Evolutionary conservation across 257 asterid species (phyloP).

Genomic region (Gentiana macrophylla): DNA sequence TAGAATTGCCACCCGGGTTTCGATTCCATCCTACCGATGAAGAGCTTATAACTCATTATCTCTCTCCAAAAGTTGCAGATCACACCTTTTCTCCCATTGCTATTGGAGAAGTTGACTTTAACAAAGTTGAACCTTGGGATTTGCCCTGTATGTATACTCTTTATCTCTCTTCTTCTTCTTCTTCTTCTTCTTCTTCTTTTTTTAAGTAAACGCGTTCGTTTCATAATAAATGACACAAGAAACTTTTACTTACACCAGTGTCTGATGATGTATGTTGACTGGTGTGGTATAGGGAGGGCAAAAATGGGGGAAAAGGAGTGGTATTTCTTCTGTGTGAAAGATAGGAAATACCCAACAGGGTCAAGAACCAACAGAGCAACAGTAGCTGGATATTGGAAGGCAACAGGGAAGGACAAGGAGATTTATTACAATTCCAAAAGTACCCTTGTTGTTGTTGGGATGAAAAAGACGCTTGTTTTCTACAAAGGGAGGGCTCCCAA

Average conservation of each 20-base stretch:
- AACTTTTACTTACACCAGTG: too few relatives aligned
- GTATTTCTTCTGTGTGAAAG: slow-evolving; percentile 77
- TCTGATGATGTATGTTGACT: background rate
- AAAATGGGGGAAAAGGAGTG: slow-evolving; percentile 77
- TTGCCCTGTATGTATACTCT: slow-evolving; percentile 53
- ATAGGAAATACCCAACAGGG: slow-evolving; percentile 78
- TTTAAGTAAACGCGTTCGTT: too few relatives aligned
- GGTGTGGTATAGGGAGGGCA: slow-evolving; percentile 43
- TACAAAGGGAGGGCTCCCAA: slow-evolving; percentile 80
- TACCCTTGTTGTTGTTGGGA: slow-evolving; percentile 38
- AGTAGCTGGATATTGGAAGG: slow-evolving; percentile 82
- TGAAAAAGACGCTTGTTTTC: slow-evolving; percentile 81
- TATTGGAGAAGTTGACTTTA: slow-evolving; percentile 76
- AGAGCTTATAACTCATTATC: slow-evolving; percentile 67
- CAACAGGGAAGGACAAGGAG: slow-evolving; percentile 79
- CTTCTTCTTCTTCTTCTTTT: background rate
- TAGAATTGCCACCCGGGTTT: slow-evolving; percentile 61
- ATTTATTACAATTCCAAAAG: slow-evolving; percentile 38
- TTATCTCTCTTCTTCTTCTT: background rate
- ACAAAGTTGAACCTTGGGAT: slow-evolving; percentile 89
- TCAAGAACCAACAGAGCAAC: slow-evolving; percentile 79
- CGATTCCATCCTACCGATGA: slow-evolving; percentile 89
- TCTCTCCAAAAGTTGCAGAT: slow-evolving; percentile 43
- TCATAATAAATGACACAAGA: too few relatives aligned
- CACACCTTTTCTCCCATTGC: slow-evolving; percentile 31